phyloP scores from a whole-genome alignment of 1,284 basidiomycete species.

The Sphaerobolus stellatus region DNA sequence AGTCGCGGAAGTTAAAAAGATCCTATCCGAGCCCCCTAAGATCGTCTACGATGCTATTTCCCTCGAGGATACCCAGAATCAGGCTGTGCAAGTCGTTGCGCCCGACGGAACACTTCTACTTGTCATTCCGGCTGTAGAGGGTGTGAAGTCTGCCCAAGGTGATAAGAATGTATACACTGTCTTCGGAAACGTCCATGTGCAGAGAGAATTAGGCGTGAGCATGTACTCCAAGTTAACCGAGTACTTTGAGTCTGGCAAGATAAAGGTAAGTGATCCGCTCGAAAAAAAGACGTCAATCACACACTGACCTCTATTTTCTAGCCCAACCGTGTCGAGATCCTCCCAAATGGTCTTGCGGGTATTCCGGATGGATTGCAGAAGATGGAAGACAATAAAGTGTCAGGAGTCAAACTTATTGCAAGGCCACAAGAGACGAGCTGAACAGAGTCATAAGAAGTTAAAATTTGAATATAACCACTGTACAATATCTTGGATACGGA shows the following conservation, averaged over 20 bases:
- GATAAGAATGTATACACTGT: not conserved
- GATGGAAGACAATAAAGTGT: constrained; percentile 42
- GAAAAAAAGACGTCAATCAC: not conserved
- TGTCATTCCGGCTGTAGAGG: not conserved
- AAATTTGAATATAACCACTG: no score
- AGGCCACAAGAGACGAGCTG: constrained; percentile 42
- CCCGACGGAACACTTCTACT: not conserved
- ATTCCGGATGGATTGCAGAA: constrained; percentile 43
- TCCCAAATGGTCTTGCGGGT: constrained; percentile 46
- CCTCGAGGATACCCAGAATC: not conserved
- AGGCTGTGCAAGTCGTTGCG: constrained; percentile 2
- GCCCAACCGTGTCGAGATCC: constrained; percentile 43
- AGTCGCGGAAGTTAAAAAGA: constrained; percentile 1
- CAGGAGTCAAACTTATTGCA: constrained; percentile 50
- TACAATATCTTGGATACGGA: no score
- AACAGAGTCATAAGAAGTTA: no score
- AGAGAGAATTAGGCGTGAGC: constrained; percentile 20
- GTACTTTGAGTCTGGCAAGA: constrained; percentile 34
- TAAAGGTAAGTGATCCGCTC: constrained; percentile 31
- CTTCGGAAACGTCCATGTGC: not conserved
- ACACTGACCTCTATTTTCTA: constrained; percentile 14
- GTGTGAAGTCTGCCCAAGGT: not conserved
- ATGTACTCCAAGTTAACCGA: constrained; percentile 30
- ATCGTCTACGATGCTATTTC: constrained; percentile 6
- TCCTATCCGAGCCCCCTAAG: constrained; percentile 17